Base-by-base conservation (phyloP, 805 yeast genomes). In the Kregervanrija delftensis region DNA sequence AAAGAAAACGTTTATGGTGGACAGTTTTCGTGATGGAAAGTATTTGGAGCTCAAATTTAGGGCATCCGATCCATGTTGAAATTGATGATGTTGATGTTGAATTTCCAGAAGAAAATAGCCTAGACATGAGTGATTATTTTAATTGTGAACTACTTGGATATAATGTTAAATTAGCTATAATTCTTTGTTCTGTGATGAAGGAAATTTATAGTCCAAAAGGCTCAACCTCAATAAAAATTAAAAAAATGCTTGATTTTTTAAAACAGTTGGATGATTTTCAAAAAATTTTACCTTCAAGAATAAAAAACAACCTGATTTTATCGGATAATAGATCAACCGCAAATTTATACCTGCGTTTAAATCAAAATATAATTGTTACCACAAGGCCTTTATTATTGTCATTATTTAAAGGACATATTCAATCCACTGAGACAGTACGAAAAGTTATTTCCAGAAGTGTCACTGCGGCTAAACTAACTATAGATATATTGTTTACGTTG, bases 1-100 rank as follows among this genome's bases (percentile, higher is more conserved):
- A 57, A 42, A 48, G 65, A 15, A 54, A 62, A 45, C 51, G 67
- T 40, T 46, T 65, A 8, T 65, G 68, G 67, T 65, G 69, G 69
- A 61, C 69, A 3, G 57, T 60, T 22, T 63, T 54, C 39, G 49
- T 57, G 9, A 56, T 64, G 60, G 65, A 63, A 37, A 53, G 56
- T 16, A 49, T 59, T 1, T 63, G 66, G 61, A 51, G 60, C 30
- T 59, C 65, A 2, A 61, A 62, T 38, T 40, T 61, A 31, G 65
- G 67, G 2, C 59, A 60, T 16, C 68, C 68, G 0, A 51, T 55
- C n/a, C 67, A 63, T 47, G 57, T 64, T 12, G 55, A 53, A n/a
- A 47, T 50, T n/a, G 52, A 54, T 15, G 61, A 59, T 42, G 53
- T 57, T 13, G 60, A 58, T 30, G 58, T 60, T 16, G 65, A 59